These are phyloP conservation scores for Eucalyptus polyanthemos DNA, from an alignment of 345 rosid species.

Conservation along the genomic window DNA sequence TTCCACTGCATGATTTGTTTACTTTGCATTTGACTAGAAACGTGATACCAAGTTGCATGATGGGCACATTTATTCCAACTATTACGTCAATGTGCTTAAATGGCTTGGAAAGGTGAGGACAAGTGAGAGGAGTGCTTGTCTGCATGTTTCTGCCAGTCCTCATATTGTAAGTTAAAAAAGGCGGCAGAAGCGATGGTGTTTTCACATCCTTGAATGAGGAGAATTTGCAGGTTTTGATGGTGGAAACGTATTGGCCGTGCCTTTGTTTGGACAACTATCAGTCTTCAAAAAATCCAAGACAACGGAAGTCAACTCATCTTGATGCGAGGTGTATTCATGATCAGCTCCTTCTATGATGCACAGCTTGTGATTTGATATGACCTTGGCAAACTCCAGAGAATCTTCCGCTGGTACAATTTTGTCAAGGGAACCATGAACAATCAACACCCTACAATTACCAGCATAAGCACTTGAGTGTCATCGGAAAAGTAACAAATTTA, in stretches of 20 bases:
- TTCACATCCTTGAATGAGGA: not conserved
- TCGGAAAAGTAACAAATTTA: not conserved
- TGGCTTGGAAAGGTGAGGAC: not conserved
- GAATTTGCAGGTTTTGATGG: not conserved
- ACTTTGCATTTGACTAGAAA: not conserved
- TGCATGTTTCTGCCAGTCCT: not conserved
- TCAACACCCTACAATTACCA: slow-evolving; percentile 48
- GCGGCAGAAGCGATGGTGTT: not conserved
- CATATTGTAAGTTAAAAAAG: not conserved
- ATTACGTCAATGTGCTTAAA: not conserved
- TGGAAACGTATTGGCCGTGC: not conserved
- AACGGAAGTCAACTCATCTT: slow-evolving; percentile 35
- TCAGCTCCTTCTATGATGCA: slow-evolving; percentile 67
- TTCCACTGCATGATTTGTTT: not conserved
- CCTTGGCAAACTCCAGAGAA: slow-evolving; percentile 52
- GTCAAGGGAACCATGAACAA: slow-evolving; percentile 69
- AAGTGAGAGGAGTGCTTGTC: not conserved
- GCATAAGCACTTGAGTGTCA: not conserved
- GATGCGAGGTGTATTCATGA: slow-evolving; percentile 76
- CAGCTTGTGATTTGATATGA: slow-evolving; percentile 51
- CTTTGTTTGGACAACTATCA: not conserved
- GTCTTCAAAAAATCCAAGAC: slow-evolving; percentile 34
- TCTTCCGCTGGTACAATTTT: slow-evolving; percentile 49
- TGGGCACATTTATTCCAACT: not conserved
- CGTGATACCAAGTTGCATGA: not conserved